Conservation (phyloP, 495 filamentous ascomycete species). For the Rhizodiscina lignyota region DNA sequence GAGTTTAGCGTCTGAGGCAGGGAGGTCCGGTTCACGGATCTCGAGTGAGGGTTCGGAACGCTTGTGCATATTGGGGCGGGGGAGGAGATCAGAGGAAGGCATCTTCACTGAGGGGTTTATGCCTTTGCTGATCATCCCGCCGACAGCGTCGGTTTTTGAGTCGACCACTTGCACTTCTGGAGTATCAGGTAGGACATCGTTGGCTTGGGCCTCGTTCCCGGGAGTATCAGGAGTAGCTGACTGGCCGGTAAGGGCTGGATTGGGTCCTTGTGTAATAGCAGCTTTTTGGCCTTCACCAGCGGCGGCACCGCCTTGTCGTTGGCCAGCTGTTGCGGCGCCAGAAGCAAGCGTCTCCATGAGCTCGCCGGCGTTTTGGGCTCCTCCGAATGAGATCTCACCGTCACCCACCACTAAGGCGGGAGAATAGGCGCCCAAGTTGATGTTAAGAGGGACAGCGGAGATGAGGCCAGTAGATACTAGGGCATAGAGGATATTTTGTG, state of each 20-base stretch:
- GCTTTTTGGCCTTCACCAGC: not conserved
- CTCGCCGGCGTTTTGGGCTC: slow-evolving; percentile 24
- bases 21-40: slow-evolving; percentile 1
- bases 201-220: too few species aligned
- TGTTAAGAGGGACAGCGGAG: slow-evolving; percentile 35
- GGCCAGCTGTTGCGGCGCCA: slow-evolving; percentile 6
- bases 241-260: not conserved
- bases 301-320: slow-evolving; percentile 2
- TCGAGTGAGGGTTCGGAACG: not conserved
- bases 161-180: too few species aligned
- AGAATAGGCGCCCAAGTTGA: slow-evolving; percentile 42
- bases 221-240: too few species aligned
- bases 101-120: not conserved
- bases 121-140: not conserved
- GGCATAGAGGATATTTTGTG: not conserved
- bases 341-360: slow-evolving; percentile 19
- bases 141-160: not conserved
- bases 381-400: slow-evolving; percentile 35
- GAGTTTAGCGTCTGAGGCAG: slow-evolving; percentile 8
- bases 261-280: not conserved
- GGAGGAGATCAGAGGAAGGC: not conserved
- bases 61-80: not conserved
- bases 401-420: slow-evolving; percentile 42
- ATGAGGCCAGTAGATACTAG: slow-evolving; percentile 1
- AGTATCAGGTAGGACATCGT: too few species aligned